Conservation (phyloP, 2,329 filamentous ascomycete genomes). For the Hypoxylon sp. region DNA sequence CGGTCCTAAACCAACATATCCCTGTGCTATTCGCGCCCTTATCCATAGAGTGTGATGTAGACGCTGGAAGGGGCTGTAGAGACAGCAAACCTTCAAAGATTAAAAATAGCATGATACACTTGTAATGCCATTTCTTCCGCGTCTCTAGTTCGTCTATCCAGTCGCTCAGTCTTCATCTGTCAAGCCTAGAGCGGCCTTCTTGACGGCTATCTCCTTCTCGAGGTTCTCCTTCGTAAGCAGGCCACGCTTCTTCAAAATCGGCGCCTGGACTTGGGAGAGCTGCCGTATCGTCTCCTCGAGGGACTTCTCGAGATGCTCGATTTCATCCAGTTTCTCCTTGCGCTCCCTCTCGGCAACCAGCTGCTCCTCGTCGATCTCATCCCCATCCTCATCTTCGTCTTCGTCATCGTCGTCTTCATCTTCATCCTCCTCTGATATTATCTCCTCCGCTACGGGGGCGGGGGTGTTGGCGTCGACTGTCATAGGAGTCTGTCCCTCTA, state of each 20-base stretch:
- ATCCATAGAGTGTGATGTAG: conserved; percentile 9
- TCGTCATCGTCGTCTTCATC: conserved; percentile 58
- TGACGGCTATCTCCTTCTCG: conserved; percentile 56
- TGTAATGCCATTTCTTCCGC: neutral
- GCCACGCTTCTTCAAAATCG: conserved; percentile 64
- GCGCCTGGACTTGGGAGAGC: conserved; percentile 60
- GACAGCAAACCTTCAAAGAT: neutral
- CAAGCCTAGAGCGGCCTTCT: conserved; percentile 51
- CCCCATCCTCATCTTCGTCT: conserved; percentile 63
- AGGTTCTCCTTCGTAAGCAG: conserved; percentile 62
- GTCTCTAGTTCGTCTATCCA: too few relatives aligned
- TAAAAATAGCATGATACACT: too few relatives aligned
- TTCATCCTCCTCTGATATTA: conserved; percentile 59
- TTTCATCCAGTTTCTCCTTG: conserved; percentile 60
- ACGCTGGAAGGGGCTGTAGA: neutral
- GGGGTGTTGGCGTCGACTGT: conserved; percentile 60
- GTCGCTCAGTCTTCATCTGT: conserved; percentile 49
- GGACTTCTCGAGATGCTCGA: conserved; percentile 58
- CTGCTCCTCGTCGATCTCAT: conserved; percentile 67
- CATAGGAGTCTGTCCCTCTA: conserved; percentile 61
- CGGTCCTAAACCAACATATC: conserved; percentile 1
- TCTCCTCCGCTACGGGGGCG: conserved; percentile 58
- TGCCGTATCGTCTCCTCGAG: conserved; percentile 57
- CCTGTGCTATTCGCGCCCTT: conserved; percentile 12
- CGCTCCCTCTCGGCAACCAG: conserved; percentile 66